Evolutionary conservation across 805 yeast species (phyloP).

Genomic region (Yarrowia sp.): DNA sequence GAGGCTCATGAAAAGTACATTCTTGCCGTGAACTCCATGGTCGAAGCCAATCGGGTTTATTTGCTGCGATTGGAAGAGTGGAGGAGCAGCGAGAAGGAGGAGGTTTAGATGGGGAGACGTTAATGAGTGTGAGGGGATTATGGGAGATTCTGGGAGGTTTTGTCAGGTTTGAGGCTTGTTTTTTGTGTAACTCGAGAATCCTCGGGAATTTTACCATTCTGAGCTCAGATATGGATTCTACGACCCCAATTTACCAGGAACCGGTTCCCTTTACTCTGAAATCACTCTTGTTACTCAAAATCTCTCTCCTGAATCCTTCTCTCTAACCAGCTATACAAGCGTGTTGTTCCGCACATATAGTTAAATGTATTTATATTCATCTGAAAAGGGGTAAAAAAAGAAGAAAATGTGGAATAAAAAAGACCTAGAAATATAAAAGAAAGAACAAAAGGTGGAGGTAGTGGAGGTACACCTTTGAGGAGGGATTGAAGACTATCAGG

Average conservation of each 20-base stretch:
- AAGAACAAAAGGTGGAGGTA: too few species aligned
- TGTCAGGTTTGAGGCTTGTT: too few species aligned
- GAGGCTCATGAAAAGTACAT: slow-evolving; percentile 11
- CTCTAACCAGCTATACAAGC: neutral
- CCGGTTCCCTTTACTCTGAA: too few species aligned
- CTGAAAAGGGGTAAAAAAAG: neutral
- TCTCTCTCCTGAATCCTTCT: too few species aligned
- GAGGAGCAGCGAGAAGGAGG: neutral
- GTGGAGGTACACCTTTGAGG: too few species aligned
- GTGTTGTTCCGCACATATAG: slow-evolving; percentile 4
- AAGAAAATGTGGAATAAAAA: too few species aligned
- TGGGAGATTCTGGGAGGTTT: too few species aligned
- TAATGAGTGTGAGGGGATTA: too few species aligned
- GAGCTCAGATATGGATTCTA: accelerated
- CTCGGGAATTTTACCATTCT: neutral
- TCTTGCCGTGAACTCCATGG: neutral
- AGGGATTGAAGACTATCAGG: too few species aligned
- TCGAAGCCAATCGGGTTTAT: neutral
- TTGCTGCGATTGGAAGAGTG: neutral
- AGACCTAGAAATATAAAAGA: too few species aligned
- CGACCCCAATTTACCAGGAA: neutral
- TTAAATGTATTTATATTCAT: neutral
- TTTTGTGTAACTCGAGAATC: neutral
- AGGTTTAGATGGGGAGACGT: too few species aligned
- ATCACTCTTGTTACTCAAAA: too few species aligned